A percentile compares a stretch with the other conserved stretches of the same genome.
phyloP scores from a whole-genome alignment of 805 yeast genomes.

The Ogataea siamensis region DNA sequence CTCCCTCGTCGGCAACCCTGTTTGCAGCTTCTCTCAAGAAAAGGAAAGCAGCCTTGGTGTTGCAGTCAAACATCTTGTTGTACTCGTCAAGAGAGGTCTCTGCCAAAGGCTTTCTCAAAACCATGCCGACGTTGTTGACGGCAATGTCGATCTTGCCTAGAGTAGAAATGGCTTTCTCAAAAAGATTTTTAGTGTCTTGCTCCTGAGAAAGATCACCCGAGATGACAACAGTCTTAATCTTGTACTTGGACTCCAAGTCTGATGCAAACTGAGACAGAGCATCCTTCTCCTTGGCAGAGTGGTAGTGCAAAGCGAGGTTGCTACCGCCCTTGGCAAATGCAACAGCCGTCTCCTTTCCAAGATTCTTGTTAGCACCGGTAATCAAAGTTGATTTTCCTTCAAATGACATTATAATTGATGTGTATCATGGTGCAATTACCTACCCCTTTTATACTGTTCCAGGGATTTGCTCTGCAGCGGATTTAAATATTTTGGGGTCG shows the following conservation, averaged over 20 bases:
- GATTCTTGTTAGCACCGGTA: slow-evolving; percentile 63
- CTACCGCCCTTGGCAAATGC: slow-evolving; percentile 57
- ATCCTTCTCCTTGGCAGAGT: slow-evolving; percentile 40
- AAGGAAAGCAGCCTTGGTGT: slow-evolving; percentile 60
- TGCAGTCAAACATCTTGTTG: slow-evolving; percentile 50
- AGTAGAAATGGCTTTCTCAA: slow-evolving; percentile 41
- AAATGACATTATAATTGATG: slow-evolving; percentile 20
- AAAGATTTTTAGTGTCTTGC: slow-evolving; percentile 42
- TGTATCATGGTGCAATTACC: neutral
- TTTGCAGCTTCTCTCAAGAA: slow-evolving; percentile 57
- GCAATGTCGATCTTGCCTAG: slow-evolving; percentile 60
- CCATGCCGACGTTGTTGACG: slow-evolving; percentile 67
- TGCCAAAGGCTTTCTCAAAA: slow-evolving; percentile 56
- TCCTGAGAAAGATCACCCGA: slow-evolving; percentile 46
- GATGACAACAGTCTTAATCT: slow-evolving; percentile 41
- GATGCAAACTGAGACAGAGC: slow-evolving; percentile 38
- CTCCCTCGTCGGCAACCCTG: slow-evolving; percentile 49
- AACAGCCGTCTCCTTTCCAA: slow-evolving; percentile 51
- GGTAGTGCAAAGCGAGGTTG: slow-evolving; percentile 54
- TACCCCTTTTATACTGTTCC: neutral
- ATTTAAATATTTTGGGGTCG: neutral
- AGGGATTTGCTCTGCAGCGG: neutral
- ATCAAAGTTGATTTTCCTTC: slow-evolving; percentile 52
- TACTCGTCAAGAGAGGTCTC: slow-evolving; percentile 55
- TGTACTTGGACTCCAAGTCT: slow-evolving; percentile 36